A percentile compares a stretch with the other conserved stretches of the same genome.
Evolutionary conservation across 257 asterid species (phyloP).

Genomic region (Datura wrightii): DNA sequence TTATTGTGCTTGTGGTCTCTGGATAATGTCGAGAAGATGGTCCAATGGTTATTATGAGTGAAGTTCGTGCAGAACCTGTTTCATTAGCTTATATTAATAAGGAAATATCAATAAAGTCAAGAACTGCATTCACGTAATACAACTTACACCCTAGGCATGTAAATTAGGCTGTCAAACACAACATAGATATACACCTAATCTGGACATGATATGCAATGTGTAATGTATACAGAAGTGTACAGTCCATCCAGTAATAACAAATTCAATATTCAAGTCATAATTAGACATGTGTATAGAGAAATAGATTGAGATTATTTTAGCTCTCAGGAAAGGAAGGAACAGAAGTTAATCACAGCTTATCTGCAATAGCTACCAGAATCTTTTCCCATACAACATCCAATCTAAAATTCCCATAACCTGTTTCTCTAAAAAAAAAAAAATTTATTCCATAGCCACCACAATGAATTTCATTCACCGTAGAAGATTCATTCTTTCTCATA

Average conservation of each 20-base stretch:
- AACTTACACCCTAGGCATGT: neutral
- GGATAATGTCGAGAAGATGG: slow-evolving; percentile 87
- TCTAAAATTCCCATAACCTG: neutral
- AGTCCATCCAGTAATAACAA: neutral
- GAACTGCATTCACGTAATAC: neutral
- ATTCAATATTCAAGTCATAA: slow-evolving; percentile 13
- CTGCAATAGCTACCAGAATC: neutral
- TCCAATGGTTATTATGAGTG: slow-evolving; percentile 78
- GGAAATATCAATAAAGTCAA: slow-evolving; percentile 10
- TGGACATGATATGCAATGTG: neutral
- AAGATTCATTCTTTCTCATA: neutral
- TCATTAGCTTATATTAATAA: slow-evolving; percentile 33
- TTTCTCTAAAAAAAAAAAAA: neutral
- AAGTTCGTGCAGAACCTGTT: slow-evolving; percentile 95
- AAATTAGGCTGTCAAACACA: neutral
- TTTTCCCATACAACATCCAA: slow-evolving; percentile 6
- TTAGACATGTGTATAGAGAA: slow-evolving; percentile 19
- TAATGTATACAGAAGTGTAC: neutral
- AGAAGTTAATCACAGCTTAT: neutral
- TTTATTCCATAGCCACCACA: neutral
- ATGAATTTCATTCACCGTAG: neutral
- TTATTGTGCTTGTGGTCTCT: slow-evolving; percentile 87
- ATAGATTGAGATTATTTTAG: neutral
- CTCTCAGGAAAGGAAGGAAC: slow-evolving; percentile 21
- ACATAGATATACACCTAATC: neutral